Conservation (phyloP, 768 basidiomycete genomes). For the Mycena filopes region DNA sequence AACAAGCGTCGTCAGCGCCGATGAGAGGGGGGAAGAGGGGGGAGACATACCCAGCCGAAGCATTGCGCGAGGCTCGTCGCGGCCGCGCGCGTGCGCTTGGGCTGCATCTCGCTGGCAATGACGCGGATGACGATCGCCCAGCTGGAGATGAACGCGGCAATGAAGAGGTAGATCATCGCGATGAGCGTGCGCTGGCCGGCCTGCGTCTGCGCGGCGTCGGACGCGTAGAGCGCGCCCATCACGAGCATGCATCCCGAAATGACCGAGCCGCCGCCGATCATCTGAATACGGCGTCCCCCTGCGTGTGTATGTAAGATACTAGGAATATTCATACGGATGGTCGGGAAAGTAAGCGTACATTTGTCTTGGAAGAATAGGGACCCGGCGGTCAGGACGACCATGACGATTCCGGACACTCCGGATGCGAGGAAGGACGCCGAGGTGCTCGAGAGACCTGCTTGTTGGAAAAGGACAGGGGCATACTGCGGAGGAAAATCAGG, state of each 20-base stretch:
- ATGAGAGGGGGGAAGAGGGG: not conserved
- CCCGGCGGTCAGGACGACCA: constrained; percentile 50
- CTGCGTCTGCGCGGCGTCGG: constrained; percentile 40
- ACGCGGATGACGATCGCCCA: constrained; percentile 58
- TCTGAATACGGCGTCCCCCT: constrained; percentile 47
- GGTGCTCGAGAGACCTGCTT: constrained; percentile 59
- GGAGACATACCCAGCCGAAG: constrained; percentile 51
- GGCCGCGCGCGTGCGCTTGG: constrained; percentile 55
- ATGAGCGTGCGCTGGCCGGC: constrained; percentile 54
- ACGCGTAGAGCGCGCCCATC: constrained; percentile 58
- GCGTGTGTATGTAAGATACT: too few species aligned
- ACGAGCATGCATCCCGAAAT: constrained; percentile 51
- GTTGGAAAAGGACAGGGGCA: constrained; percentile 59
- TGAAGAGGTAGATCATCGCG: constrained; percentile 58
- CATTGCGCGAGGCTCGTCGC: constrained; percentile 53
- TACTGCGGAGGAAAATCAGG: constrained; percentile 41
- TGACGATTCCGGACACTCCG: constrained; percentile 59
- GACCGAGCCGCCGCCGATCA: constrained; percentile 54
- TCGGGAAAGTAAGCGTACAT: constrained; percentile 37
- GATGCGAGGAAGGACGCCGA: constrained; percentile 62
- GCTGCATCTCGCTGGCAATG: constrained; percentile 59
- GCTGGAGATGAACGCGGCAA: constrained; percentile 52
- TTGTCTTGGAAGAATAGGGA: constrained; percentile 52
- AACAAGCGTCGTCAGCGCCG: constrained; percentile 13
- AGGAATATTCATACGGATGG: not conserved